Evolutionary conservation across 2,329 filamentous ascomycete species (phyloP), one percentile per base, ranked within the genome.

Genomic region (Biscogniauxia marginata): DNA sequence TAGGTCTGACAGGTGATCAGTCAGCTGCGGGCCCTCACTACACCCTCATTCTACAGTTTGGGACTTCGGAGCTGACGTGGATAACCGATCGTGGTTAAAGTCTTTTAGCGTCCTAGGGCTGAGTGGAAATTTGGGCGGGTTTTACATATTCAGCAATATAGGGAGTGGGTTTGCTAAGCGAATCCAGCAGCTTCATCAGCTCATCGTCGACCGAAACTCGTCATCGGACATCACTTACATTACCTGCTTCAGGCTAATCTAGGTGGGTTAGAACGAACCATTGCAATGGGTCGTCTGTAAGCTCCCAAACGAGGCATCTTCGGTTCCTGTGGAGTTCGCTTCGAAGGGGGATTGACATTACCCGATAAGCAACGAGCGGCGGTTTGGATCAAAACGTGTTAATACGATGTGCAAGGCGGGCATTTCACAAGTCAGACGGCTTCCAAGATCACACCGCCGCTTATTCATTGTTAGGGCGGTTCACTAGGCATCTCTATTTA

Each of bases 11-110:
- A 25, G 13, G 25, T 7, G 13, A 49, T 48, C 22, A 23, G 22
- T 25, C 21, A 49, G 3, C 23, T 52, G 53, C 53, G 30, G 30
- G 30, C n/a, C 30, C n/a, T 39, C 30, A 39, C 30, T 39, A 56
- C 50, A 50, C 51, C 56, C 16, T 50, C 54, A n/a, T 55, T 56
- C 53, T 47, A 53, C 49, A 47, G 48, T 50, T 50, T 22, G 52
- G 49, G 55, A 23, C 47, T n/a, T 23, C 55, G 45, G 46, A 55
- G 49, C 49, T 49, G 58, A 59, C 34, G 11, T 53, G 22, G 51
- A 50, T 54, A 11, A 24, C 58, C 58, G 46, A 61, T 56, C 53
- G 51, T 46, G 49, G 60, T 45, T 46, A 61, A 61, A 58, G 45
- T 51, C 46, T 22, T 24, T 39, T 39, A 39, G 30, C 30, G 4